phyloP scores from a whole-genome alignment of 768 basidiomycete species.

The Pleurotus platypus region DNA sequence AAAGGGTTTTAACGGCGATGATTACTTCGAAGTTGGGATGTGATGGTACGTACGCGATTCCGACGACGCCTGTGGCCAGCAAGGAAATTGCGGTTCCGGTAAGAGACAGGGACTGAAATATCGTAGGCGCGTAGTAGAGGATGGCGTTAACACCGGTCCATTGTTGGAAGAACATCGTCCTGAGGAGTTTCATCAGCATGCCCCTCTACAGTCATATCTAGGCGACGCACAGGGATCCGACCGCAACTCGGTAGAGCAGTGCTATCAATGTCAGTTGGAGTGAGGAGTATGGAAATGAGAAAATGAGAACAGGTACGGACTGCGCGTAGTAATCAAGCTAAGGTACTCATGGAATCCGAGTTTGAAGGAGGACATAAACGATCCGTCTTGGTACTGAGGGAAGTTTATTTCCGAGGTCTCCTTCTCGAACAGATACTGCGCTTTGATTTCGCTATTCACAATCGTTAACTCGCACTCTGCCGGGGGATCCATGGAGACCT shows the following conservation, averaged over 20 bases:
- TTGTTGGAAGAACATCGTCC: constrained; percentile 80
- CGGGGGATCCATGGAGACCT: constrained; percentile 21
- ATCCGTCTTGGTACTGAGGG: constrained; percentile 64
- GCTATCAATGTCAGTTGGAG: constrained; percentile 26
- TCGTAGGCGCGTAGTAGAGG: constrained; percentile 72
- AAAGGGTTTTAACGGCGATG: too few species aligned
- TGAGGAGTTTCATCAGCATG: constrained; percentile 13
- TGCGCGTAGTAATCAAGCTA: constrained; percentile 52
- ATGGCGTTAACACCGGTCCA: constrained; percentile 79
- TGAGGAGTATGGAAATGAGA: neutral
- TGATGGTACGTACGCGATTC: constrained; percentile 55
- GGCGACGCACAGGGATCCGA: constrained; percentile 49
- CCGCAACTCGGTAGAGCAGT: constrained; percentile 57
- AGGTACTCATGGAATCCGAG: constrained; percentile 59
- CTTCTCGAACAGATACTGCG: constrained; percentile 70
- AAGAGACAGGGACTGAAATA: constrained; percentile 60
- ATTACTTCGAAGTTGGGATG: too few species aligned
- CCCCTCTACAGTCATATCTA: neutral
- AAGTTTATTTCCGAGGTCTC: constrained; percentile 54
- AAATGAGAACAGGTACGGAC: constrained; percentile 19
- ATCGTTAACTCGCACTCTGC: neutral
- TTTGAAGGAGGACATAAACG: constrained; percentile 52
- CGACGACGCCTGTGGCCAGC: constrained; percentile 66
- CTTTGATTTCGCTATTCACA: constrained; percentile 58
- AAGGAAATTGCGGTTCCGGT: constrained; percentile 55